These are phyloP conservation scores for Pseudogymnoascus sp. DNA, from an alignment of 2,329 filamentous ascomycete species.

Conservation along the genomic window DNA sequence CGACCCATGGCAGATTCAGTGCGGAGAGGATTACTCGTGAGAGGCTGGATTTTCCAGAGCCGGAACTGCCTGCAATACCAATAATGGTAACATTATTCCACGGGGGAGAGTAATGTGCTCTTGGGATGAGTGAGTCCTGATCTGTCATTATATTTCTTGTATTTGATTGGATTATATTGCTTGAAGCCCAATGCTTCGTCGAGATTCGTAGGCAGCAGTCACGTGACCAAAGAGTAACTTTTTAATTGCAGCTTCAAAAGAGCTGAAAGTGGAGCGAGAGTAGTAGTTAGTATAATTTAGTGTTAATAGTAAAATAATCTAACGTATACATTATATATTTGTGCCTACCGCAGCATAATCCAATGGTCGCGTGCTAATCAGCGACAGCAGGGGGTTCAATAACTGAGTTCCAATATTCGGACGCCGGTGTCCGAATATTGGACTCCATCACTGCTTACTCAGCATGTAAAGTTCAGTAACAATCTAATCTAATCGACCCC, in stretches of 20 bases:
- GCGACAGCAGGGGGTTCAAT: background rate
- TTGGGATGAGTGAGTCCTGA: constrained; percentile 33
- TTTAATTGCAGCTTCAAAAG: background rate
- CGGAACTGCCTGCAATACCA: constrained; percentile 89
- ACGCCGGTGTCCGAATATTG: no score
- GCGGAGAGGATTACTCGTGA: constrained; percentile 85
- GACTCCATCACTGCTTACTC: background rate
- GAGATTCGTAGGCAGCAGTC: background rate
- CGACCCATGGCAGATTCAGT: constrained; percentile 92
- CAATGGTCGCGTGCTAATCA: background rate
- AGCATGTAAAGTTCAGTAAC: background rate
- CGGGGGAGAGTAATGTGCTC: constrained; percentile 80
- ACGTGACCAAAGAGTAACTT: background rate
- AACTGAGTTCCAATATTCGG: no score
- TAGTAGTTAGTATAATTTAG: background rate
- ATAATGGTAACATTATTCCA: constrained; percentile 97
- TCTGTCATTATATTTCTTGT: background rate
- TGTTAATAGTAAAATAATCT: background rate
- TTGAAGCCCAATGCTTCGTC: background rate
- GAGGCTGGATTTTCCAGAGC: constrained; percentile 88
- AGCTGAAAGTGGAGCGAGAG: background rate
- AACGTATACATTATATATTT: background rate
- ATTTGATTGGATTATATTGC: constrained; percentile 4
- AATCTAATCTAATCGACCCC: constrained; percentile 8
- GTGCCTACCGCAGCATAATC: background rate